Evolutionary conservation across 2,329 filamentous ascomycete genomes (phyloP).

Genomic region (Fusarium sp.): DNA sequence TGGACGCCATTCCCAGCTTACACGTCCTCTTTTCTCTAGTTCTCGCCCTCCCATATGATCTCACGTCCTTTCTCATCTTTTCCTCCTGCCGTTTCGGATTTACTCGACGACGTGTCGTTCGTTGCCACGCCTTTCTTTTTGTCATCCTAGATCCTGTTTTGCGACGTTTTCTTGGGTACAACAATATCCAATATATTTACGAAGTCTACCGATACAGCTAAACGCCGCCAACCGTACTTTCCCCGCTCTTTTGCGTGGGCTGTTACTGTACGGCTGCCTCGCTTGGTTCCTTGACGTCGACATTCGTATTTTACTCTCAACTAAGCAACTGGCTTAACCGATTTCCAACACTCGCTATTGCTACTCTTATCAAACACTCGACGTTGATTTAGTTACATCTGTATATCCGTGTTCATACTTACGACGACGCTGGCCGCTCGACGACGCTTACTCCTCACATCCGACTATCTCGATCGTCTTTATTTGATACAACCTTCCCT

Average conservation of each 20-base stretch:
- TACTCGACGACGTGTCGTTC: conserved; percentile 42
- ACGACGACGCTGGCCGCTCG: conserved; percentile 41
- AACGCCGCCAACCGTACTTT: conserved; percentile 22
- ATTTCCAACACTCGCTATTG: conserved; percentile 24
- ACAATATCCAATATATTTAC: conserved; percentile 11
- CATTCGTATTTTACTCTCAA: conserved; percentile 23
- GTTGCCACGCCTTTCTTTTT: conserved; percentile 38
- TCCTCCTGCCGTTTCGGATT: conserved; percentile 38
- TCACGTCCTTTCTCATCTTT: conserved; percentile 25
- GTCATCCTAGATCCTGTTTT: conserved; percentile 23
- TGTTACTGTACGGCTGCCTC: conserved; percentile 34
- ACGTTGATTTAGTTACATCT: background rate
- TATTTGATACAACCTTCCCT: background rate
- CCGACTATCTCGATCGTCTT: conserved; percentile 5
- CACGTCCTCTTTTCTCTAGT: conserved; percentile 25
- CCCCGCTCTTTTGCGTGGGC: conserved; percentile 39
- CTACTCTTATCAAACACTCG: background rate
- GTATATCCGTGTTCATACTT: background rate
- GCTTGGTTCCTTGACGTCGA: conserved; percentile 27
- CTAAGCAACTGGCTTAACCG: conserved; percentile 20
- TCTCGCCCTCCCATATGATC: conserved; percentile 31
- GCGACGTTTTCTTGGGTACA: conserved; percentile 7
- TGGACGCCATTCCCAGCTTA: conserved; percentile 34
- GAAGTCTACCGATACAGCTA: conserved; percentile 1
- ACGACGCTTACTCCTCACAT: conserved; percentile 28